Evolutionary conservation across 306 rosid genomes (phyloP), one percentile per base, ranked within the genome.

Genomic region (Pterocarpus macrocarpus): DNA sequence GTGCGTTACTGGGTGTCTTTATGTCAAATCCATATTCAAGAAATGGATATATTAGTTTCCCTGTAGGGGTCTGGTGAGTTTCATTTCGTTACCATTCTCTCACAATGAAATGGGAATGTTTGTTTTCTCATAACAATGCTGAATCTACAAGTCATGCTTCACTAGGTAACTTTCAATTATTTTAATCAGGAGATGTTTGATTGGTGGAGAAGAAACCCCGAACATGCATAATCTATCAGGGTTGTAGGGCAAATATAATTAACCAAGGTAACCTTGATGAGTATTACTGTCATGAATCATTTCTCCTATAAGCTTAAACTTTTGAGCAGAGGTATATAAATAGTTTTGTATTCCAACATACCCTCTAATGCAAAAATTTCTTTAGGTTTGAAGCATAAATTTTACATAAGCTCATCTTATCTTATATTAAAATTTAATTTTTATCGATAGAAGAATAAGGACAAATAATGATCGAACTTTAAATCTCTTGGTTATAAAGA

Each of bases 31-130:
- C 16, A 58, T n/a, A 30, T 49, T 0, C 36, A 75, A 33, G 11
- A 71, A 52, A 71, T 71, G 64, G 15, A 53, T 33, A 53, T 33
- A 69, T 4, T 14, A 30, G 33, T 4, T 34, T 56, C 63, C 63
- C 30, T 12, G 36, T 64, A 35, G 7, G 52, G 64, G 58, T 12
- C 4, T 55, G 14, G 13, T 52, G 3, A 65, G 32, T 35, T 50
- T 52, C 41, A 34, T 64, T 36, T 76, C 53, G 36, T 64, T 39
- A 7, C 11, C n/a, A 74, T 45, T 55, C 65, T 73, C 32, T 5
- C 38, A 8, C 67, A 39, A 57, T 73, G 28, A 73, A 58, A 30
- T 74, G 47, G 47, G 69, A 44, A 75, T 62, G 12, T 75, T 61
- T 43, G 61, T 61, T 30, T 62, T 75, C 66, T 44, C 47, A 30